Percentiles rank a stretch among this genome's conserved stretches.
phyloP scores from a whole-genome alignment of 345 rosid species.

The Chamaenerion angustifolium region DNA sequence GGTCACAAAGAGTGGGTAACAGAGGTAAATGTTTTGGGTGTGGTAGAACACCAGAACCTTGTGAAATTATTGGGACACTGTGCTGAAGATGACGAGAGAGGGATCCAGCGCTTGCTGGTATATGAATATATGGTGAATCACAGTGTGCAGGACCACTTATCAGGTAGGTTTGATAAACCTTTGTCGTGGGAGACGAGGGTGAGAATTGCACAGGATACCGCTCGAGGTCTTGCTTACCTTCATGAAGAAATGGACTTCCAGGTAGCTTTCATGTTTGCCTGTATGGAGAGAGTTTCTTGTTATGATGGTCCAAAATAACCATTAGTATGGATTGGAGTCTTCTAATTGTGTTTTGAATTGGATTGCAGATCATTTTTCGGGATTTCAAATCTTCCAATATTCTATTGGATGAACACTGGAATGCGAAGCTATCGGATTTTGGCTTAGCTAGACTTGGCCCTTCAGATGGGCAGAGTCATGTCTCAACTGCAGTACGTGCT shows the following conservation, averaged over 20 bases:
- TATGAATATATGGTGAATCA: constrained; percentile 85
- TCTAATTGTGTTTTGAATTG: not conserved
- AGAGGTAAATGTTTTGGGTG: constrained; percentile 83
- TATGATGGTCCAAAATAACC: too few species aligned
- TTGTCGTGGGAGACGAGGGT: constrained; percentile 70
- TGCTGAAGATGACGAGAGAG: constrained; percentile 95
- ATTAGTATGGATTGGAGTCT: too few species aligned
- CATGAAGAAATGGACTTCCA: constrained; percentile 96
- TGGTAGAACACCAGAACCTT: constrained; percentile 88
- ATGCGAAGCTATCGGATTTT: constrained; percentile 83
- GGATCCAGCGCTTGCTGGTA: constrained; percentile 73
- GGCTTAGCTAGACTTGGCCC: constrained; percentile 98
- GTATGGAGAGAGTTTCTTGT: too few species aligned
- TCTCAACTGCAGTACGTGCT: constrained; percentile 66
- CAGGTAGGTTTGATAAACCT: constrained; percentile 39
- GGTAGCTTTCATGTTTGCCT: constrained; percentile 35
- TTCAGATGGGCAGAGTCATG: constrained; percentile 73
- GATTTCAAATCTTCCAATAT: constrained; percentile 96
- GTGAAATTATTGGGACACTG: constrained; percentile 85
- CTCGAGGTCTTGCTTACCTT: constrained; percentile 76
- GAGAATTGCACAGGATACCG: constrained; percentile 76
- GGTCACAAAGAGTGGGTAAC: constrained; percentile 99
- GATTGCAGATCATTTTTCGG: constrained; percentile 65
- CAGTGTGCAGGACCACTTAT: constrained; percentile 86
- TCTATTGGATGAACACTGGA: constrained; percentile 85